Evolutionary conservation across 225 moss, liverwort and hornwort species (phyloP).

Genomic region (Sphagnum contortum): DNA sequence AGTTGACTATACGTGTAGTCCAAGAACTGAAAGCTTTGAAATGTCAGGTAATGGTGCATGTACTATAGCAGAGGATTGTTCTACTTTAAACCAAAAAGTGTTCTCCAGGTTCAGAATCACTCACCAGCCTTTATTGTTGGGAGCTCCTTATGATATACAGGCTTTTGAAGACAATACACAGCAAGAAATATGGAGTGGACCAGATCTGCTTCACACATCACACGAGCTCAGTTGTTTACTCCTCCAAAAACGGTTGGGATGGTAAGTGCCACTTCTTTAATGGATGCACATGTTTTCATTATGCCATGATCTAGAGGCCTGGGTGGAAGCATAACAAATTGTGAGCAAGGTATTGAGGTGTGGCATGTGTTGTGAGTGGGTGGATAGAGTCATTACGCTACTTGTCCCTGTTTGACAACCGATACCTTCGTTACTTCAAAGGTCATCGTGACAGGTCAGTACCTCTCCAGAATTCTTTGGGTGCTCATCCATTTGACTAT

Average conservation of each 20-base stretch:
- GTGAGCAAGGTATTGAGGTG: not conserved
- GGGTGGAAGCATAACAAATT: not conserved
- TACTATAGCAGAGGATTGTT: not conserved
- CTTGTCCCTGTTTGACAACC: slow-evolving; percentile 87
- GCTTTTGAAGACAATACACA: slow-evolving; percentile 95
- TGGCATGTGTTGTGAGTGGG: slow-evolving; percentile 3
- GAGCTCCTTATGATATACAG: slow-evolving; percentile 17
- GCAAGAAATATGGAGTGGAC: slow-evolving; percentile 98
- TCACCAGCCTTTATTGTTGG: too few relatives aligned
- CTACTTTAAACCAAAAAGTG: slow-evolving; percentile 1
- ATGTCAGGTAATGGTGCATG: too few relatives aligned
- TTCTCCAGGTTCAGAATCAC: not conserved
- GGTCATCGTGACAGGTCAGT: slow-evolving; percentile 95
- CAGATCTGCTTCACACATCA: slow-evolving; percentile 98
- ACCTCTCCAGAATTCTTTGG: slow-evolving; percentile 1
- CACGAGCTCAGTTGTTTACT: slow-evolving; percentile 90
- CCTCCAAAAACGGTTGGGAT: slow-evolving; percentile 98
- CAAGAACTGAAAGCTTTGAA: too few relatives aligned
- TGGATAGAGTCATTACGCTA: slow-evolving; percentile 83
- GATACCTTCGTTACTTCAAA: slow-evolving; percentile 99
- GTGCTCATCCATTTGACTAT: too few relatives aligned
- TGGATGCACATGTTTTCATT: not conserved
- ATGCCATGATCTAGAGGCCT: too few relatives aligned
- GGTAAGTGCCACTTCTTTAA: slow-evolving; percentile 29
- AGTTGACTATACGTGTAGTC: too few relatives aligned